These are phyloP conservation scores for Rosellinia necatrix DNA, from an alignment of 2,329 filamentous ascomycete species.

Conservation along the genomic window DNA sequence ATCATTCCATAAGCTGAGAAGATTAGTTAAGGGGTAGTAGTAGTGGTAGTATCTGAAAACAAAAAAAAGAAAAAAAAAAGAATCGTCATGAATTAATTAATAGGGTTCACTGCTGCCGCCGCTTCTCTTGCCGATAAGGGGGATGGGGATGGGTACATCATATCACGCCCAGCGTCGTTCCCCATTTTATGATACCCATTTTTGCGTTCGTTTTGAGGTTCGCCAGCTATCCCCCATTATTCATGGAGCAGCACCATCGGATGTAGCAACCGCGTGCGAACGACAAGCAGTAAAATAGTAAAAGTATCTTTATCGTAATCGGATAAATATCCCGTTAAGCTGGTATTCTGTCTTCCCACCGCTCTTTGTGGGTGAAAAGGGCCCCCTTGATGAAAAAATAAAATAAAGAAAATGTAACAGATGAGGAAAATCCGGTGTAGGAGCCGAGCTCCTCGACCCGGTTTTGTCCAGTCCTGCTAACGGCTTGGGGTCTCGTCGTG, in stretches of 20 bases:
- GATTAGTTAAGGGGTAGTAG: not conserved
- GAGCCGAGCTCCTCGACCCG: not conserved
- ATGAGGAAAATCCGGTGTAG: not conserved
- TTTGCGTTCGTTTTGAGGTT: not conserved
- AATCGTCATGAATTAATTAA: conserved; percentile 20
- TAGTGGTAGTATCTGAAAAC: not conserved
- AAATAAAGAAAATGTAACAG: not conserved
- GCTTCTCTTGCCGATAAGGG: not conserved
- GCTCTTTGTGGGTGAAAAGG: not conserved
- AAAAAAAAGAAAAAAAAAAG: not conserved
- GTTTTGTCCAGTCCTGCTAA: no score
- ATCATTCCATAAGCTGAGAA: not conserved
- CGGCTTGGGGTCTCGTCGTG: no score
- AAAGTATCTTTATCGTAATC: not conserved
- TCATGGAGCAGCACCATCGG: not conserved
- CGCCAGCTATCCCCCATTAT: not conserved
- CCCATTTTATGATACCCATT: not conserved
- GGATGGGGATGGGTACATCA: conserved; percentile 2
- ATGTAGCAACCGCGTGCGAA: not conserved
- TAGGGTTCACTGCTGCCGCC: not conserved
- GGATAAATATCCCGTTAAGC: not conserved
- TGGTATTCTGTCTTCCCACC: not conserved
- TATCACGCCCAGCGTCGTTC: conserved; percentile 15
- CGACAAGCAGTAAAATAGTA: not conserved
- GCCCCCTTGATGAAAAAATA: no score